Evolutionary conservation across 768 basidiomycete species (phyloP).

Genomic region (Podaxis sp.): DNA sequence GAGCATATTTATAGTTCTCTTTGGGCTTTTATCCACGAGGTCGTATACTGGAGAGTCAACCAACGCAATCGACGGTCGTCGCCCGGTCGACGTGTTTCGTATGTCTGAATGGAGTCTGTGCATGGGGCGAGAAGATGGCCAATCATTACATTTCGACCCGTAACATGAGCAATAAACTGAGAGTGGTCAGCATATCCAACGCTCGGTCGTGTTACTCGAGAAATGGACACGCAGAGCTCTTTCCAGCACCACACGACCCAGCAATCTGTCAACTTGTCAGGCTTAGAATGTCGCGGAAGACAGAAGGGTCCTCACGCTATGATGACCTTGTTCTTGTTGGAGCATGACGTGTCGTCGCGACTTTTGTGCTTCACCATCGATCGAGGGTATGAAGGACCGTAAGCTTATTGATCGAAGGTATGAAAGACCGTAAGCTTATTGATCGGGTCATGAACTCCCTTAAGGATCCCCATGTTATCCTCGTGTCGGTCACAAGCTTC

Average conservation of each 20-base stretch:
- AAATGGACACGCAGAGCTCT: not conserved
- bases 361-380: not conserved
- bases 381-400: not conserved
- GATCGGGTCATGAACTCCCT: not conserved
- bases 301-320: conserved; percentile 3
- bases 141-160: conserved; percentile 5
- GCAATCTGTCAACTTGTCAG: not conserved
- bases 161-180: conserved; percentile 8
- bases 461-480: not conserved
- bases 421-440: not conserved
- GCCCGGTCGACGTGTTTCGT: not conserved
- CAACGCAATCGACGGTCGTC: not conserved
- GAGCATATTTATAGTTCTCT: conserved; percentile 5
- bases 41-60: conserved; percentile 9
- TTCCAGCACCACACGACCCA: conserved; percentile 7
- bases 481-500: not conserved
- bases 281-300: no score
- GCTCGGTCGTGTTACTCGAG: not conserved
- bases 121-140: conserved; percentile 6
- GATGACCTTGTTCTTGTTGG: not conserved
- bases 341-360: not conserved
- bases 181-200: not conserved
- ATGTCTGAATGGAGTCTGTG: conserved; percentile 2
- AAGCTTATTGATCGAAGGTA: not conserved
- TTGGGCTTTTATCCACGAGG: conserved; percentile 9